phyloP scores from a whole-genome alignment of 2,329 filamentous ascomycete species.

The Pseudogymnoascus sp. region DNA sequence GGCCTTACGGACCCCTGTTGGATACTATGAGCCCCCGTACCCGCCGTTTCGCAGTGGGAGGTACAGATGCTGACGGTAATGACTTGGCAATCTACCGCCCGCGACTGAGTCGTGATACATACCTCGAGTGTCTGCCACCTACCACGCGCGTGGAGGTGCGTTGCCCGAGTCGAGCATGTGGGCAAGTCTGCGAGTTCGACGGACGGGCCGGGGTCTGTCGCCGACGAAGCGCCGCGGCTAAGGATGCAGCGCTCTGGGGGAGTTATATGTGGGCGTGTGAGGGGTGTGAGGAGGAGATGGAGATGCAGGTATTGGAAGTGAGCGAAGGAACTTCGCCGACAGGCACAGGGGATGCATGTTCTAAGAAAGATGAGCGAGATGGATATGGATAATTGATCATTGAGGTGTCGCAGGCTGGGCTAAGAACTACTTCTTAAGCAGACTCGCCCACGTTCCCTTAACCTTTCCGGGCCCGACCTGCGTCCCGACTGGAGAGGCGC shows the following conservation, averaged over 20 bases:
- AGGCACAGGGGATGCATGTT: background rate
- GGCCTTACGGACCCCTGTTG: background rate
- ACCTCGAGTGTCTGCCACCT: background rate
- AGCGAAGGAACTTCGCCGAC: background rate
- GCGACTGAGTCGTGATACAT: background rate
- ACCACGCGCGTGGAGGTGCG: background rate
- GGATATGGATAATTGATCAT: background rate
- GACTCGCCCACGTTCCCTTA: background rate
- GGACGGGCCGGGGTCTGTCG: background rate
- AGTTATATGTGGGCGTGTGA: background rate
- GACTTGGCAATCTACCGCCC: background rate
- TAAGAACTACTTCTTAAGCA: constrained; percentile 8
- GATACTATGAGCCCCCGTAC: background rate
- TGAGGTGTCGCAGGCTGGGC: background rate
- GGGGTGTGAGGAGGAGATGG: background rate
- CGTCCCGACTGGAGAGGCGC: background rate
- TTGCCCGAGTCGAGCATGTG: background rate
- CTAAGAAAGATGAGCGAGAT: background rate
- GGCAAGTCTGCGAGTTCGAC: background rate
- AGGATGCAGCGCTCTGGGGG: background rate
- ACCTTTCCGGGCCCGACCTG: constrained; percentile 10
- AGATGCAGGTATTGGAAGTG: background rate
- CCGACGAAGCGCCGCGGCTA: background rate
- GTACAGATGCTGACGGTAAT: background rate
- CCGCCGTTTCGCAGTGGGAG: background rate